A percentile compares a stretch with the other conserved stretches of the same genome.
phyloP scores from a whole-genome alignment of 345 rosid species.

The Sonneratia alba region DNA sequence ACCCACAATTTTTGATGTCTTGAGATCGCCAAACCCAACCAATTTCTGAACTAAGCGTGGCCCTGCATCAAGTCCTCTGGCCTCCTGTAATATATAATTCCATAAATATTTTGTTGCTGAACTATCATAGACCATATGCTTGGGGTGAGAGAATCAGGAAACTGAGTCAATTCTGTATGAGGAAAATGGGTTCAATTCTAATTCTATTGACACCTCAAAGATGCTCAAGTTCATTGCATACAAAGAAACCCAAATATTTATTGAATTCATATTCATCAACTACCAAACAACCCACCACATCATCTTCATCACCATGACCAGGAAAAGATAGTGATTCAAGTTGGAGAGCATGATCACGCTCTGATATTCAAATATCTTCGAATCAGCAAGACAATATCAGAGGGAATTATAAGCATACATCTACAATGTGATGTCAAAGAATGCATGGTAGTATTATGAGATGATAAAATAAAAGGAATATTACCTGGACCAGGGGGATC shows the following conservation, averaged over 20 bases:
- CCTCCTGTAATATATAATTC: conserved; percentile 44
- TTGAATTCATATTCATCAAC: not conserved
- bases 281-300: not conserved
- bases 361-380: too few species aligned
- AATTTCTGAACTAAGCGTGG: conserved; percentile 79
- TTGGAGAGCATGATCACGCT: not conserved
- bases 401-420: not conserved
- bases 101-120: not conserved
- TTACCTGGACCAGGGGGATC: conserved; percentile 66
- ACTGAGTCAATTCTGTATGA: not conserved
- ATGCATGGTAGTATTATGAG: not conserved
- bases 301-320: not conserved
- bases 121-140: not conserved
- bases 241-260: not conserved
- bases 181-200: not conserved
- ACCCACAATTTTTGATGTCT: conserved; percentile 64
- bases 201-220: not conserved
- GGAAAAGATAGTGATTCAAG: not conserved
- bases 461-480: not conserved
- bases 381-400: not conserved
- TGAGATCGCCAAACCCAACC: conserved; percentile 73
- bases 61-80: conserved; percentile 97
- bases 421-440: not conserved
- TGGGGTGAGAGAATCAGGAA: not conserved
- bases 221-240: not conserved